Percentiles rank a stretch among this genome's conserved stretches.
Conservation (phyloP, 2,329 filamentous ascomycete species). For the Monilinia vaccinii-corymbosi region DNA sequence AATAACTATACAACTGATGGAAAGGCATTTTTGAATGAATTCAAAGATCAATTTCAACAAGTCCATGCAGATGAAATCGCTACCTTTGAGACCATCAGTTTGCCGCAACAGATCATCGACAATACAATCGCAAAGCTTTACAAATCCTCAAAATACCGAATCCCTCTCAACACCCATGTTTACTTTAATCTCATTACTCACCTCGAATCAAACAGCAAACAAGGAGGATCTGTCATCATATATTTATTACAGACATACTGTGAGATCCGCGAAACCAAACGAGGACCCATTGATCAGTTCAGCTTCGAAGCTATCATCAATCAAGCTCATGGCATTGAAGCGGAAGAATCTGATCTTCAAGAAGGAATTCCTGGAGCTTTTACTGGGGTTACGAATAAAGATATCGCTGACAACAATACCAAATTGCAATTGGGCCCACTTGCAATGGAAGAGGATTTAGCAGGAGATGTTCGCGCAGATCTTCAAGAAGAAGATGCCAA, state of each 20-base stretch:
- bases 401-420: conserved; percentile 46
- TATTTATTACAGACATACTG: conserved; percentile 58
- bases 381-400: conserved; percentile 51
- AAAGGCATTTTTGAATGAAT: conserved; percentile 59
- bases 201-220: conserved; percentile 75
- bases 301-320: conserved; percentile 53
- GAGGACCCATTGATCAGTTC: conserved; percentile 55
- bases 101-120: conserved; percentile 69
- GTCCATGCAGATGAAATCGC: conserved; percentile 76
- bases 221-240: conserved; percentile 70
- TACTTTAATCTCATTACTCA: conserved; percentile 79
- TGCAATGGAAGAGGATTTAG: conserved; percentile 73
- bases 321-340: conserved; percentile 47
- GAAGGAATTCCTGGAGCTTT: conserved; percentile 56
- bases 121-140: conserved; percentile 76
- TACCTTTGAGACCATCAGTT: conserved; percentile 60
- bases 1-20: conserved; percentile 65
- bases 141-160: conserved; percentile 74
- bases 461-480: conserved; percentile 78
- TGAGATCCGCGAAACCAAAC: conserved; percentile 46
- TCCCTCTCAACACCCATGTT: conserved; percentile 80
- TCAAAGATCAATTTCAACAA: conserved; percentile 63
- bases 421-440: conserved; percentile 69
- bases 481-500: conserved; percentile 77
- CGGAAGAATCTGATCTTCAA: conserved; percentile 49